These are phyloP conservation scores for Diaporthe australafricana DNA, from an alignment of 2,329 filamentous ascomycete species.

Conservation along the genomic window DNA sequence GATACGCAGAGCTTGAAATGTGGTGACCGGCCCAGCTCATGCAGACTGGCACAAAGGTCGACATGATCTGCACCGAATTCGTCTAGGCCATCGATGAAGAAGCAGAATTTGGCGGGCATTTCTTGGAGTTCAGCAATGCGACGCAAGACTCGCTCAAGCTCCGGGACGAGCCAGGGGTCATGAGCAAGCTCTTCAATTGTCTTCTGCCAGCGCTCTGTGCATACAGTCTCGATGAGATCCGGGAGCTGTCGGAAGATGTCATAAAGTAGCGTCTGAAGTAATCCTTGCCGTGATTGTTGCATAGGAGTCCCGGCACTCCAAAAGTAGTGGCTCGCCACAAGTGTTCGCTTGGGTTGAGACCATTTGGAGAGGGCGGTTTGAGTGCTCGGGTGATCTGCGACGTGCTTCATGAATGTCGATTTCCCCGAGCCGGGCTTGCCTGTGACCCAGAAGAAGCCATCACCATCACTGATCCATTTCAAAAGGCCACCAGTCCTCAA, in stretches of 20 bases:
- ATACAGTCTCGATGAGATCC: neutral
- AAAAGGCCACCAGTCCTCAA: no score
- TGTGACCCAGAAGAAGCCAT: conserved; percentile 50
- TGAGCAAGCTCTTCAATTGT: no score
- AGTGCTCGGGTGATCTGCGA: conserved; percentile 43
- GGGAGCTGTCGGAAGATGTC: neutral
- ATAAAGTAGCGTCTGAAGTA: conserved; percentile 43
- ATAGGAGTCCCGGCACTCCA: conserved; percentile 52
- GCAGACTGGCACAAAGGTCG: no score
- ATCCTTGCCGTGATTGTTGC: conserved; percentile 54
- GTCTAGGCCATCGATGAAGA: no score
- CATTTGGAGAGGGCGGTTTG: neutral
- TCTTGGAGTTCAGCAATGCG: no score
- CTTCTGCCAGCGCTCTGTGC: neutral
- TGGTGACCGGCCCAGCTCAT: no score
- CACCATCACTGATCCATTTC: no score
- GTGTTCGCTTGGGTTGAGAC: conserved; percentile 33
- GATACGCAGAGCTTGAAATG: no score
- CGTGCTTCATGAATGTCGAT: conserved; percentile 59
- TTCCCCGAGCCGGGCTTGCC: conserved; percentile 54
- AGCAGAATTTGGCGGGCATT: no score
- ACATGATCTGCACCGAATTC: no score
- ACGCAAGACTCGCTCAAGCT: no score
- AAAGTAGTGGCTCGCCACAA: conserved; percentile 53
- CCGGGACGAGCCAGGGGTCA: no score